Percentiles rank a stretch among this genome's conserved stretches.
These are phyloP conservation scores for Eucalyptus paniculata DNA, from an alignment of 345 rosid species.

Conservation along the genomic window DNA sequence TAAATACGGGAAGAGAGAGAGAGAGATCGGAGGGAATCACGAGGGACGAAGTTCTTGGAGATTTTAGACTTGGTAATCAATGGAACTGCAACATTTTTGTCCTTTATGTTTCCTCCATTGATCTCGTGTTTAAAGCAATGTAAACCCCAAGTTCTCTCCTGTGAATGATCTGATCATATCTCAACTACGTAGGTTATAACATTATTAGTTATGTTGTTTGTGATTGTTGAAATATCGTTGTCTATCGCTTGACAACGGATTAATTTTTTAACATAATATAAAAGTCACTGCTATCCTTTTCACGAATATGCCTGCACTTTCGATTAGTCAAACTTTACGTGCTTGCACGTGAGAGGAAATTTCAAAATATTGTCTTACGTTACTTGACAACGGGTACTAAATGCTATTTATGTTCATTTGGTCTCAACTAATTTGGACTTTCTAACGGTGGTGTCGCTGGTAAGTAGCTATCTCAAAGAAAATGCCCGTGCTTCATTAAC, in stretches of 20 bases:
- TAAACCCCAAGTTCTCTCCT: not conserved
- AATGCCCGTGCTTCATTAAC: not conserved
- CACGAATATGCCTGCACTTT: not conserved
- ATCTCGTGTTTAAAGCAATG: not conserved
- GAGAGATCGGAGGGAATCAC: not conserved
- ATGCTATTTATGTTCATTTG: fast-evolving
- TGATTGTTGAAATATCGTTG: too few species aligned
- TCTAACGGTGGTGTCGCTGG: not conserved
- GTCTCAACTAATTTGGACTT: not conserved
- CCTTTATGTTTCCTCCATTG: not conserved
- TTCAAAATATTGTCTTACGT: too few species aligned
- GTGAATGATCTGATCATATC: not conserved
- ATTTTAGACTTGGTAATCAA: not conserved
- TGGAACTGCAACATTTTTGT: not conserved
- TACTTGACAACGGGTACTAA: not conserved
- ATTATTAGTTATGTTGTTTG: too few species aligned
- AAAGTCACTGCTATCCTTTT: too few species aligned
- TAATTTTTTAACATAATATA: too few species aligned
- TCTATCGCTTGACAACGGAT: fast-evolving
- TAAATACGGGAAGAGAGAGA: not conserved
- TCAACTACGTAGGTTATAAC: not conserved
- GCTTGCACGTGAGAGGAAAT: not conserved
- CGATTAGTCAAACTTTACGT: not conserved
- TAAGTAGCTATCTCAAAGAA: not conserved
- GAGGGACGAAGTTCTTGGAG: not conserved